A percentile compares a stretch with the other conserved stretches of the same genome.
Conservation (phyloP, 768 basidiomycete genomes). For the Podaxis carcinomalis region DNA sequence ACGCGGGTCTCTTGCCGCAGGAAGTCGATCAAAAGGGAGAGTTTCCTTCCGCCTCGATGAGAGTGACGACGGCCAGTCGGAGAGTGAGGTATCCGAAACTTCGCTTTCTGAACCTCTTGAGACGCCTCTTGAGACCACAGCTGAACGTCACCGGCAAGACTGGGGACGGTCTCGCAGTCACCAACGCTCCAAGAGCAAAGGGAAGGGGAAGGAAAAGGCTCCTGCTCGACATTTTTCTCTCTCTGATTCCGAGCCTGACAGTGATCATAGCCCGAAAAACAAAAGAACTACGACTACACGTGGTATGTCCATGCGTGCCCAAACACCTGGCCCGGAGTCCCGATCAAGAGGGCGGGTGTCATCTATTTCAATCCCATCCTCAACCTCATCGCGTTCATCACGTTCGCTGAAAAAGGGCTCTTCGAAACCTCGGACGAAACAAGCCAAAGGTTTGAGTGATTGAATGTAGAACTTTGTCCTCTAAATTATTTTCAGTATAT, state of each 20-base stretch:
- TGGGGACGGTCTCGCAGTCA: background rate
- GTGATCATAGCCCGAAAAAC: background rate
- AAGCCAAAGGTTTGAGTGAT: background rate
- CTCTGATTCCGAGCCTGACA: slow-evolving; percentile 2
- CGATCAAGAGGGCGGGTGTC: background rate
- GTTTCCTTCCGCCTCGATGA: slow-evolving; percentile 51
- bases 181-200: slow-evolving; percentile 3
- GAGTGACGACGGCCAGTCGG: slow-evolving; percentile 18
- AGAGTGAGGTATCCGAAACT: slow-evolving; percentile 11
- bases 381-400: background rate
- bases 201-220: slow-evolving; percentile 14
- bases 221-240: background rate
- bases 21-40: slow-evolving; percentile 52
- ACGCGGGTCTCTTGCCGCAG: slow-evolving; percentile 34
- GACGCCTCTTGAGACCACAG: background rate
- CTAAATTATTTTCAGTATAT: background rate
- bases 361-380: background rate
- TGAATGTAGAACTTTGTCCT: background rate
- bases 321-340: background rate
- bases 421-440: background rate
- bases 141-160: background rate
- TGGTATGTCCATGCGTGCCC: background rate
- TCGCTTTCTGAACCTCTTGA: slow-evolving; percentile 1
- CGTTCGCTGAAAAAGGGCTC: background rate
- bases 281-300: background rate